These are phyloP conservation scores for Chrysoporthe cubensis DNA, from an alignment of 2,329 filamentous ascomycete genomes.

Conservation along the genomic window DNA sequence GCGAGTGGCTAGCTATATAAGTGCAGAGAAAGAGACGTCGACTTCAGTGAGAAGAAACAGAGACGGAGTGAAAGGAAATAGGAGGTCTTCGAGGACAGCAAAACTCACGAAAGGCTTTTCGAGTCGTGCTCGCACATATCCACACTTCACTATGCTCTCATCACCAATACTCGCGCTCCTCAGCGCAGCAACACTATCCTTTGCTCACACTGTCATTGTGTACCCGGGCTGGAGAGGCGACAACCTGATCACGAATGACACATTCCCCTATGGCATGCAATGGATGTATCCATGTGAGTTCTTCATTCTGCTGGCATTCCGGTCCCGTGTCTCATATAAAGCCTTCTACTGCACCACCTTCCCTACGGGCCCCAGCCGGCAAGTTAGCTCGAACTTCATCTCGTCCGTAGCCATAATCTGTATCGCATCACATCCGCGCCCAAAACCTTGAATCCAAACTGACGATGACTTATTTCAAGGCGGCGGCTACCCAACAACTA, in stretches of 20 bases:
- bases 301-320: background rate
- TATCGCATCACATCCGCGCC: background rate
- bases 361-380: background rate
- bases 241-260: conserved; percentile 78
- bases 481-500: conserved; percentile 76
- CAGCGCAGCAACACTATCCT: conserved; percentile 51
- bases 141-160: conserved; percentile 47
- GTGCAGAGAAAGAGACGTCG: background rate
- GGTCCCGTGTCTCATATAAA: conserved; percentile 10
- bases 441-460: background rate
- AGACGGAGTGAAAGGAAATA: background rate
- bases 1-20: background rate
- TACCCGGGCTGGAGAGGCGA: conserved; percentile 89
- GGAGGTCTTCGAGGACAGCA: background rate
- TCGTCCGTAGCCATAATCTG: background rate
- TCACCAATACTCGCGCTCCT: conserved; percentile 46
- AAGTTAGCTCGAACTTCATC: background rate
- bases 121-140: background rate
- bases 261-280: conserved; percentile 88
- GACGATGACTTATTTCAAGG: conserved; percentile 55
- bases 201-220: conserved; percentile 80
- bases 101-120: background rate
- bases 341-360: background rate
- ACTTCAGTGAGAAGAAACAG: background rate
- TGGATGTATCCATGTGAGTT: conserved; percentile 93